Percentiles rank a stretch among this genome's conserved stretches.
phyloP scores from a whole-genome alignment of 2,329 filamentous ascomycete species.

The Trichoderma koningii region DNA sequence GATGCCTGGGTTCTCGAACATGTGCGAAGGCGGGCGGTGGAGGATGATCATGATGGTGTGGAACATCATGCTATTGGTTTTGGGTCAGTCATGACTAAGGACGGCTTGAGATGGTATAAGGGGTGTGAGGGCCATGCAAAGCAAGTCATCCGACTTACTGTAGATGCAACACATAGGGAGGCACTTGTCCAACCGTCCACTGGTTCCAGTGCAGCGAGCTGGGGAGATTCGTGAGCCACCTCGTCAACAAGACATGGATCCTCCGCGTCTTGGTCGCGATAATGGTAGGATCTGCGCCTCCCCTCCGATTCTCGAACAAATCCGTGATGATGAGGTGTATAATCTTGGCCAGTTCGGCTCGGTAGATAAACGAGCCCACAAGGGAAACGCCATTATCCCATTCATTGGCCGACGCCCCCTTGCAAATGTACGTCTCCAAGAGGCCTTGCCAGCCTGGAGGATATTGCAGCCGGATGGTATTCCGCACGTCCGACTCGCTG shows the following conservation, averaged over 20 bases:
- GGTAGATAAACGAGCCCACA: slow-evolving; percentile 50
- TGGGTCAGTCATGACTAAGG: slow-evolving; percentile 29
- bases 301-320: slow-evolving; percentile 51
- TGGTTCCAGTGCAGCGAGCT: slow-evolving; percentile 54
- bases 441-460: slow-evolving; percentile 52
- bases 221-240: slow-evolving; percentile 50
- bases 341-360: slow-evolving; percentile 52
- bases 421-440: slow-evolving; percentile 51
- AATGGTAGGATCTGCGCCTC: slow-evolving; percentile 44
- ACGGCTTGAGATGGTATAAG: neutral
- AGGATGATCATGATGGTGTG: slow-evolving; percentile 56
- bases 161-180: slow-evolving; percentile 50
- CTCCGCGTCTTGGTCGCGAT: slow-evolving; percentile 47
- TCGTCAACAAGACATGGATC: slow-evolving; percentile 50
- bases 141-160: slow-evolving; percentile 38
- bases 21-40: slow-evolving; percentile 50
- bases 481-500: slow-evolving; percentile 51
- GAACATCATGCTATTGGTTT: slow-evolving; percentile 45
- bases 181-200: slow-evolving; percentile 51
- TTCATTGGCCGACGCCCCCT: slow-evolving; percentile 47
- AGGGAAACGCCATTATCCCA: slow-evolving; percentile 50
- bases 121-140: neutral
- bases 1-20: slow-evolving; percentile 45
- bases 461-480: slow-evolving; percentile 52
- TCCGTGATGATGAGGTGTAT: slow-evolving; percentile 53